Conservation (phyloP, 768 basidiomycete genomes). For the Hericium rajendrae region DNA sequence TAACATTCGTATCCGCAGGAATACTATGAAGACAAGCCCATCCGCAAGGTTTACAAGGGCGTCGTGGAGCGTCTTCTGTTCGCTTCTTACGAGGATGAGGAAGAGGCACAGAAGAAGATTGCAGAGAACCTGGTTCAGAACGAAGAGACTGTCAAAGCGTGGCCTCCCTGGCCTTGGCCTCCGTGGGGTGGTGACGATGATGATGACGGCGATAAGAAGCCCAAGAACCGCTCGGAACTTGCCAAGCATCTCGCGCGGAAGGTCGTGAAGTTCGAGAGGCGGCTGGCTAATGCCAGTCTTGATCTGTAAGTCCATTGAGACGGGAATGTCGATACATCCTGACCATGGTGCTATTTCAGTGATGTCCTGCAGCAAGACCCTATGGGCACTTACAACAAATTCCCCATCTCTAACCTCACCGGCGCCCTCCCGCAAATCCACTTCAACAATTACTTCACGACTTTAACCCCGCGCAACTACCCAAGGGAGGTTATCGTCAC, state of each 20-base stretch:
- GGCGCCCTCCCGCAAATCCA: slow-evolving; percentile 64
- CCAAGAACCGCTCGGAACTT: slow-evolving; percentile 41
- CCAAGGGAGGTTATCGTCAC: slow-evolving; percentile 74
- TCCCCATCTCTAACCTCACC: slow-evolving; percentile 58
- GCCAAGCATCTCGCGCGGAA: slow-evolving; percentile 57
- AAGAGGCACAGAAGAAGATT: slow-evolving; percentile 25
- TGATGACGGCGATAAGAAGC: slow-evolving; percentile 27
- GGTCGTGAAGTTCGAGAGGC: slow-evolving; percentile 70
- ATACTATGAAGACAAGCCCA: slow-evolving; percentile 75
- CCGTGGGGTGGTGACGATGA: slow-evolving; percentile 66
- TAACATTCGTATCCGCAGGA: slow-evolving; percentile 37
- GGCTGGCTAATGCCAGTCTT: slow-evolving; percentile 68
- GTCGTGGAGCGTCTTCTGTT: slow-evolving; percentile 62
- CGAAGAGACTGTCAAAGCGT: slow-evolving; percentile 35
- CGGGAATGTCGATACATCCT: background rate
- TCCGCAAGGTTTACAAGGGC: slow-evolving; percentile 58
- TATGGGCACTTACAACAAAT: slow-evolving; percentile 81
- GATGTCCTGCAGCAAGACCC: slow-evolving; percentile 74
- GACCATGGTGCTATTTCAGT: slow-evolving; percentile 23
- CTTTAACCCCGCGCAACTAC: slow-evolving; percentile 71
- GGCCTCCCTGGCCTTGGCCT: slow-evolving; percentile 83
- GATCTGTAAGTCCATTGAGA: slow-evolving; percentile 48
- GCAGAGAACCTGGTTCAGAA: slow-evolving; percentile 16
- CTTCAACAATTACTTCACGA: slow-evolving; percentile 78
- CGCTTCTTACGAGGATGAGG: slow-evolving; percentile 39